A percentile compares a stretch with the other conserved stretches of the same genome.
These are phyloP conservation scores for Ophiostoma angusticollis DNA, from an alignment of 2,329 filamentous ascomycete genomes.

Conservation along the genomic window DNA sequence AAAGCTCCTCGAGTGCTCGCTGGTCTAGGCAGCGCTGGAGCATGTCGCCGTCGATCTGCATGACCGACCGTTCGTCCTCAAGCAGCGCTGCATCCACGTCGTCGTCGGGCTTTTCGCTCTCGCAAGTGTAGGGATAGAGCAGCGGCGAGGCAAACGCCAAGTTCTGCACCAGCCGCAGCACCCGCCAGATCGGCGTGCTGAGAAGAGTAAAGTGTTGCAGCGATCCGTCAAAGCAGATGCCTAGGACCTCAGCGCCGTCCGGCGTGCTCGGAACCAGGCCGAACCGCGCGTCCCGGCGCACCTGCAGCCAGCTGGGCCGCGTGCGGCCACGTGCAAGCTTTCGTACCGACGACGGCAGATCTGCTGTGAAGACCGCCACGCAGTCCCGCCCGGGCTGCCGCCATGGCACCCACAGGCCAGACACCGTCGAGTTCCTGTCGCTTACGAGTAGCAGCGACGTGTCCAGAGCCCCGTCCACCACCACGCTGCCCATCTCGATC, in stretches of 20 bases:
- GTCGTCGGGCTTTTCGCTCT: conserved; percentile 17
- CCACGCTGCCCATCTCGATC: conserved; percentile 27
- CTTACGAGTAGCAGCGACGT: conserved; percentile 35
- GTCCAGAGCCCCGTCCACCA: conserved; percentile 10
- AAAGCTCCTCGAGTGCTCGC: conserved; percentile 31
- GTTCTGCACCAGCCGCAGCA: conserved; percentile 64
- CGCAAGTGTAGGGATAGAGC: conserved; percentile 37
- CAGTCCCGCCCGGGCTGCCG: conserved; percentile 28
- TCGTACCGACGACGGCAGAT: conserved; percentile 42
- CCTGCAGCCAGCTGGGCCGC: conserved; percentile 37
- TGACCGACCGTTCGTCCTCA: conserved; percentile 29
- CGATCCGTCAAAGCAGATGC: conserved; percentile 56
- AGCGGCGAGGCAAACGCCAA: conserved; percentile 38
- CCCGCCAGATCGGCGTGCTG: conserved; percentile 44
- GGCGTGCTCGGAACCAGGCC: conserved; percentile 29
- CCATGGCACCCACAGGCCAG: conserved; percentile 39
- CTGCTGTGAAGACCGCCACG: conserved; percentile 40
- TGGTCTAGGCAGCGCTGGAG: conserved; percentile 40
- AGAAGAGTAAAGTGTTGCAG: conserved; percentile 59
- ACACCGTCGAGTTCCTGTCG: conserved; percentile 32
- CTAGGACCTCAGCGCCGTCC: conserved; percentile 43
- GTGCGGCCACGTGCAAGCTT: conserved; percentile 40
- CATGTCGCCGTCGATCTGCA: conserved; percentile 58
- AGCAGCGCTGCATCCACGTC: conserved; percentile 15
- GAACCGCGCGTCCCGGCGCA: conserved; percentile 24